These are phyloP conservation scores for Pseudomassariella vexata DNA, from an alignment of 2,329 filamentous ascomycete species.

Conservation along the genomic window DNA sequence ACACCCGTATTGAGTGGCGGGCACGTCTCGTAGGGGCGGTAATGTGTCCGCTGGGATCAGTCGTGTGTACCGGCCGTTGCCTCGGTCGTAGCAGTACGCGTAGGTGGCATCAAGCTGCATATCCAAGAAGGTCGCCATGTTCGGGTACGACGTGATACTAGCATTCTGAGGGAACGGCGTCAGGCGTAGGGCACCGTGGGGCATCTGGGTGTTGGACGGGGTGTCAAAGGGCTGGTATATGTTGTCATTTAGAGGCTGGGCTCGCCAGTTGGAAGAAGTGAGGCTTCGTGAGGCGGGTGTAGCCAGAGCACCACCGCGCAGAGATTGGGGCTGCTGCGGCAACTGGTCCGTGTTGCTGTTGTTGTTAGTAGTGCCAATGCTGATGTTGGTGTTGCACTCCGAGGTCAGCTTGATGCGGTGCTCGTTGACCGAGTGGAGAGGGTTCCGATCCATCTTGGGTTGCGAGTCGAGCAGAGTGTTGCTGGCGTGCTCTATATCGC, in stretches of 20 bases:
- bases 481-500: constrained; percentile 16
- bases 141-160: constrained; percentile 9
- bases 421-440: constrained; percentile 22
- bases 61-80: constrained; percentile 46
- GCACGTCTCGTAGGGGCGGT: constrained; percentile 38
- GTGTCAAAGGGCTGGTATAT: constrained; percentile 15
- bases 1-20: constrained; percentile 29
- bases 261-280: constrained; percentile 24
- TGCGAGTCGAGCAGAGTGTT: constrained; percentile 12
- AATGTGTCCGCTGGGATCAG: constrained; percentile 52
- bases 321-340: constrained; percentile 10
- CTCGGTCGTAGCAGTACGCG: constrained; percentile 47
- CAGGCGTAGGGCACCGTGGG: constrained; percentile 7
- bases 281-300: constrained; percentile 13
- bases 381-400: constrained; percentile 13
- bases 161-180: constrained; percentile 10
- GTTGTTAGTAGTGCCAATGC: constrained; percentile 1
- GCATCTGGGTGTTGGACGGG: constrained; percentile 1
- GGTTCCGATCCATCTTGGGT: constrained; percentile 20
- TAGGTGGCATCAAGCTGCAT: constrained; percentile 25
- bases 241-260: constrained; percentile 10
- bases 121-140: constrained; percentile 11
- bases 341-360: constrained; percentile 6
- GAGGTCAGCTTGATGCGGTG: constrained; percentile 18
- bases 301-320: constrained; percentile 12